Evolutionary conservation across 2,329 filamentous ascomycete genomes (phyloP), one percentile per base, ranked within the genome.

Genomic region (Laburnicola sp.): DNA sequence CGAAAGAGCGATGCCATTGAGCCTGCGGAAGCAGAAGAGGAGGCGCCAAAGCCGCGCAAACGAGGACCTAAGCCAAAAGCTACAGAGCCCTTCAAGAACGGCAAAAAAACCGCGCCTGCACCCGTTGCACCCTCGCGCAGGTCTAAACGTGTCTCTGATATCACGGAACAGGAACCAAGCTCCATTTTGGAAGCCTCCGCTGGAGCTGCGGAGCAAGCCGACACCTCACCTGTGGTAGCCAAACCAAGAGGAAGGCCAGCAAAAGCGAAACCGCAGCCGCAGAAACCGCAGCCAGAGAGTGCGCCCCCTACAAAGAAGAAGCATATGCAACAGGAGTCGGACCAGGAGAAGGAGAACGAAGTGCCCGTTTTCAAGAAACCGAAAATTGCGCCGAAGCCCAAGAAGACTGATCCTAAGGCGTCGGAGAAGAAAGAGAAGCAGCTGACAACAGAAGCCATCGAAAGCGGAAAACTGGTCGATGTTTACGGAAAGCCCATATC

Each of bases 391-490:
- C 51, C 52, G 25, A 65, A 62, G 46, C 49, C 64, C 3, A 68
- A 64, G 48, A 67, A 68, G 44, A 42, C 54, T 2, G 57, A 60
- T 23, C 25, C 53, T 10, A 62, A 64, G 27, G n/a, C n/a, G n/a
- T n/a, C n/a, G n/a, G 38, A 51, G 26, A 48, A 25, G 2, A 25
- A 50, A 0, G 58, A 57, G 36, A 39, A 51, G 10, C 55, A 2
- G 57, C n/a, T n/a, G n/a, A n/a, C n/a, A 56, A 10, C 45, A 51
- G 40, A 50, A 53, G 3, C 56, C 61, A 7, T 50, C 57, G 4
- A 66, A 11, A 39, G 59, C 40, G 70, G 66, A 21, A 71, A 61
- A 44, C 59, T 70, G 16, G 65, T 72, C 9, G 65, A 71, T 45
- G 53, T 51, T 10, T 58, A 63, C 26, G 68, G 69, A 3, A 68